Evolutionary conservation across 768 basidiomycete species (phyloP), one percentile per base, ranked within the genome.

Genomic region (Hydnomerulius pinastri): DNA sequence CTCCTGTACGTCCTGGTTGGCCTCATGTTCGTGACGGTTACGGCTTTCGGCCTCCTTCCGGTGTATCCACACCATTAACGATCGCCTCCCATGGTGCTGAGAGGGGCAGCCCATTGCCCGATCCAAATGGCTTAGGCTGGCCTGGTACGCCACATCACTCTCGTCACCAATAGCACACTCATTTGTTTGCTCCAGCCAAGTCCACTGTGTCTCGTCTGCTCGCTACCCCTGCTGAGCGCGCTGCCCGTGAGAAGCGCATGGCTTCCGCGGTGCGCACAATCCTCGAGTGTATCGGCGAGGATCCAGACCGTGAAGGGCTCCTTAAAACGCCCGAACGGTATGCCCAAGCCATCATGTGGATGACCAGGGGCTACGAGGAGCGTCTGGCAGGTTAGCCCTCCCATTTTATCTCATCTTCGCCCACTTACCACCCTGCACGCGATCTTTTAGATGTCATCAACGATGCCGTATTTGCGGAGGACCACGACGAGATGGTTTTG

Each of bases 401-500:
- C 51, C 52, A 51, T 57, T 63, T 50, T 50, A 28, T 51, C 42
- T 43, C 43, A 32, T 46, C 51, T 28, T 21, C 28, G n/a, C 46
- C 43, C 43, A 20, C 49, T 32, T 30, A 42, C 51, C 9, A 30
- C 35, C 51, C 54, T 63, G 20, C 47, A 57, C 24, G 29, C 23
- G 43, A 15, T 37, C 27, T 46, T 57, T 33, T 65, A 93, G 97
- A 99, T 68, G 95, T 98, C 62, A 97, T 98, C 56, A 98, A 98
- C 72, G 92, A 96, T 77, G 97, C 97, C 50, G 84, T 99, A 32
- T 99, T 99, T 66, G 87, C 92, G 37, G 97, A 99, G 70, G 93
- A 99, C 71, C 97, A 99, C 74, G 97, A 98, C 62, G 97, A 99
- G 71, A 96, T 99, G 93, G 97, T 99, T 35, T 83, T 99, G 51